Percentiles rank a stretch among this genome's conserved stretches.
phyloP scores from a whole-genome alignment of 805 yeast genomes.

The Lipomyces orientalis region DNA sequence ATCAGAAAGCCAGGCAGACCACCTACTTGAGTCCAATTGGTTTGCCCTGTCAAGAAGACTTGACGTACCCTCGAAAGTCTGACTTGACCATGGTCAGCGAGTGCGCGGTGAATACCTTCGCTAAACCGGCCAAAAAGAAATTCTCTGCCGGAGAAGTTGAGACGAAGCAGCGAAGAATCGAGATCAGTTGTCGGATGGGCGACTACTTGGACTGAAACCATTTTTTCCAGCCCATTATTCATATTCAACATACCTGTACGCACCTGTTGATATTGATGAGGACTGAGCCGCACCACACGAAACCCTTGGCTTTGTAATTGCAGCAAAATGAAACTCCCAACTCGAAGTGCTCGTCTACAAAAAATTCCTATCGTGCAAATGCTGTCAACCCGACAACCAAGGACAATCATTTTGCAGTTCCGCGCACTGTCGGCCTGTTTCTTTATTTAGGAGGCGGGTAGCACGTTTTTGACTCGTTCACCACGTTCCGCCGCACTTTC shows the following conservation, averaged over 20 bases:
- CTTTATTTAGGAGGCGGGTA: neutral
- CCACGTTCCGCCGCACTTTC: neutral
- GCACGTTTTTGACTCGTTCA: neutral
- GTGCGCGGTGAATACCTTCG: slow-evolving; percentile 83
- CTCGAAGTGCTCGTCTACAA: neutral
- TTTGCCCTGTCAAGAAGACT: slow-evolving; percentile 77
- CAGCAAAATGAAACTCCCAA: too few relatives aligned
- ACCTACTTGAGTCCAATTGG: slow-evolving; percentile 76
- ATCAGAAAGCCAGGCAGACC: slow-evolving; percentile 90
- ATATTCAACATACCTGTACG: neutral
- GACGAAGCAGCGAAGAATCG: slow-evolving; percentile 16
- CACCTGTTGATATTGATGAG: too few relatives aligned
- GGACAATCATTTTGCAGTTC: neutral
- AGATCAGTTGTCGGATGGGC: slow-evolving; percentile 29
- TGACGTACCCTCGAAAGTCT: slow-evolving; percentile 63
- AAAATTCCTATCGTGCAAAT: neutral
- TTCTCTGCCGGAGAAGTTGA: slow-evolving; percentile 18
- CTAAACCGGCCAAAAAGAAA: slow-evolving; percentile 79
- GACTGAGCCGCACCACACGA: neutral
- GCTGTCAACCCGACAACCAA: neutral
- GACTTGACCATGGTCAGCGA: slow-evolving; percentile 62
- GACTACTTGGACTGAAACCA: slow-evolving; percentile 18
- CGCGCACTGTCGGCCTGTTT: neutral
- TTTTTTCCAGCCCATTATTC: neutral
- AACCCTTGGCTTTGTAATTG: neutral